Evolutionary conservation across 139 green algal genomes (phyloP).

Genomic region (Chlamydomonas sphaeroides): DNA sequence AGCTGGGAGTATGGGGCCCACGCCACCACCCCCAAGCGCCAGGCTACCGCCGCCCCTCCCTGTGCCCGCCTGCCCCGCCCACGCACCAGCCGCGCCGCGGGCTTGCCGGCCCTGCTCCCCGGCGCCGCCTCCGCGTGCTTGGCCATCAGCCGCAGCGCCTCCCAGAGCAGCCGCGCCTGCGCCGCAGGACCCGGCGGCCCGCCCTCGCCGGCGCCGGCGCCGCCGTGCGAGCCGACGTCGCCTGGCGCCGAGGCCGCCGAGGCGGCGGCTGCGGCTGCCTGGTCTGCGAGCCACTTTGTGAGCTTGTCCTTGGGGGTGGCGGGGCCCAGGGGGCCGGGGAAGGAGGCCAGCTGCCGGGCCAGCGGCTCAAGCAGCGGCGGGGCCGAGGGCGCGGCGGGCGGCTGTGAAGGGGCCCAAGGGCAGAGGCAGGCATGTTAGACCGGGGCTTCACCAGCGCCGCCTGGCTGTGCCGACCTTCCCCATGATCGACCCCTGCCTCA

Average conservation of each 20-base stretch:
- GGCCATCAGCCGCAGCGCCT: slow-evolving; percentile 25
- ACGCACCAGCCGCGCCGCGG: too few species aligned
- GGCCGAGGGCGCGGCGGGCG: neutral
- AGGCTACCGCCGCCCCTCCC: too few species aligned
- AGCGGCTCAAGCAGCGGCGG: slow-evolving; percentile 9
- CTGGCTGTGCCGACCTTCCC: too few species aligned
- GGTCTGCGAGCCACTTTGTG: slow-evolving; percentile 24
- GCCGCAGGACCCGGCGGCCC: neutral
- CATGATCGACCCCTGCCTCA: too few species aligned
- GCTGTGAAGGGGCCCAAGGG: neutral
- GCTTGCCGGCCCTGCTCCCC: neutral
- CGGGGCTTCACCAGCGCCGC: too few species aligned
- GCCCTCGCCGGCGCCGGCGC: neutral
- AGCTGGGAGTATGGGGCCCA: too few species aligned
- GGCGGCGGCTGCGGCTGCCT: neutral
- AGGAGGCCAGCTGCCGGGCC: neutral
- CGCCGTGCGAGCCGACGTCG: too few species aligned
- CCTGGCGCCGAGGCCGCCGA: neutral
- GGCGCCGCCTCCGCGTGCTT: slow-evolving; percentile 19
- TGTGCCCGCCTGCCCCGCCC: too few species aligned
- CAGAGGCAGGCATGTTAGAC: neutral
- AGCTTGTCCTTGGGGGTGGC: slow-evolving; percentile 33
- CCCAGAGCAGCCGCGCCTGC: slow-evolving; percentile 22
- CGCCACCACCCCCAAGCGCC: too few species aligned
- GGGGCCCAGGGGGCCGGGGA: slow-evolving; percentile 25